Evolutionary conservation across 768 basidiomycete species (phyloP).

Genomic region (Xerocomellus amylosporus): DNA sequence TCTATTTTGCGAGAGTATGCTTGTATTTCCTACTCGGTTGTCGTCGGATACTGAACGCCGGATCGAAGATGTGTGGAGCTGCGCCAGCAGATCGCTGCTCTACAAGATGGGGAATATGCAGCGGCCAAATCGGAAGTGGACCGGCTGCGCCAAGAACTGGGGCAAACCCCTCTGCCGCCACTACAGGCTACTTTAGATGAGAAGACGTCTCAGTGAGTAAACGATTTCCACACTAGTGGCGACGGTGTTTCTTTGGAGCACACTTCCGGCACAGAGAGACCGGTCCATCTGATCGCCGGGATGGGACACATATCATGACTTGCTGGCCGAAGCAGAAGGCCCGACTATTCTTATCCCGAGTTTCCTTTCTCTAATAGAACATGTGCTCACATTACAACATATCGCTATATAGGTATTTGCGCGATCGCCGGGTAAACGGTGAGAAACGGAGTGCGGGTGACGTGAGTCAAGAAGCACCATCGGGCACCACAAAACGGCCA

Average conservation of each 20-base stretch:
- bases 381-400: constrained; percentile 15
- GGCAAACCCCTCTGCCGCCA: constrained; percentile 69
- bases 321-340: background rate
- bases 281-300: constrained; percentile 2
- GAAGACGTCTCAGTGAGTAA: constrained; percentile 50
- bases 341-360: constrained; percentile 1
- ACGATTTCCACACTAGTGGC: constrained; percentile 12
- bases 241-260: constrained; percentile 2
- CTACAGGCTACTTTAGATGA: constrained; percentile 75
- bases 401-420: constrained; percentile 47
- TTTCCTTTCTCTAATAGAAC: constrained; percentile 5
- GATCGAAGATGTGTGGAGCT: constrained; percentile 59
- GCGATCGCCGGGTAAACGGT: constrained; percentile 58
- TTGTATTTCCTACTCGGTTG: background rate
- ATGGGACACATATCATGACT: background rate
- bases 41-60: constrained; percentile 8
- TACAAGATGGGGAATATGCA: constrained; percentile 77
- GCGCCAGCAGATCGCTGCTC: constrained; percentile 57
- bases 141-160: constrained; percentile 68
- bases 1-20: constrained; percentile 68
- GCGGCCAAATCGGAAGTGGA: constrained; percentile 76
- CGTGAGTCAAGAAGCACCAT: constrained; percentile 30
- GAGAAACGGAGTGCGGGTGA: constrained; percentile 31
- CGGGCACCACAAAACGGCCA: constrained; percentile 46
- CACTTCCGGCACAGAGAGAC: constrained; percentile 1